Base-by-base conservation (phyloP, 2,329 filamentous ascomycete species). In the Aspergillus pseudonomiae region DNA sequence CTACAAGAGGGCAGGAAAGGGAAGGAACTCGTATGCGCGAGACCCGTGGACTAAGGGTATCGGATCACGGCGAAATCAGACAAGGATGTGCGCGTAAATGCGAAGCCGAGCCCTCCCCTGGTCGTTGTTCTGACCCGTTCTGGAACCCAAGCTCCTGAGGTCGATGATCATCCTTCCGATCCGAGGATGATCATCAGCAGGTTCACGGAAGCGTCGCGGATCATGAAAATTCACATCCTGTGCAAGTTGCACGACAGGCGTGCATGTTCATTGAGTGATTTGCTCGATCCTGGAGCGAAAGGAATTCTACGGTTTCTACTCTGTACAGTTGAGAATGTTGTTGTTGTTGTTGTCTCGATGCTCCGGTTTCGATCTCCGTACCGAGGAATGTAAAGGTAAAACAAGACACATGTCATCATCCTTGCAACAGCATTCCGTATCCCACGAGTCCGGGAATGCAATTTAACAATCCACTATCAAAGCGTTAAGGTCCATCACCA, bases 111-210 rank as follows among this genome's bases (percentile, higher is more conserved):
- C 16, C 24, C 7, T 16, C 24, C 39, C 34, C 48, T 60, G 48
- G 48, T 41, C 26, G 32, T 54, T 12, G 43, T 52, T 58, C 48
- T 53, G 45, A 26, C 32, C 26, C 26, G 54, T 61, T 62, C 63
- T 64, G 63, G 63, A 62, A 59, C 46, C 63, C 63, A 58, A 45
- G 59, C 59, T 64, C 28, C 19, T 54, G 34, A 56, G 41, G 41
- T 55, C 28, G 59, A 61, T 41, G 61, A 65, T 65, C 64, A 54
- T 24, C 64, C 58, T 59, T 50, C 62, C 62, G 53, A 64, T 66
- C 64, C 34, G 57, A 64, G 39, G 62, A 60, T 41, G 63, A 66
- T 66, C 64, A 62, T 60, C 64, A 62, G 48, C 63, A 50, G 45
- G 52, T 50, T 63, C 50, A 36, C 53, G 61, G 64, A 59, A 62